Conservation (phyloP, 2,329 filamentous ascomycete species). For the Boeremia lycopersici region DNA sequence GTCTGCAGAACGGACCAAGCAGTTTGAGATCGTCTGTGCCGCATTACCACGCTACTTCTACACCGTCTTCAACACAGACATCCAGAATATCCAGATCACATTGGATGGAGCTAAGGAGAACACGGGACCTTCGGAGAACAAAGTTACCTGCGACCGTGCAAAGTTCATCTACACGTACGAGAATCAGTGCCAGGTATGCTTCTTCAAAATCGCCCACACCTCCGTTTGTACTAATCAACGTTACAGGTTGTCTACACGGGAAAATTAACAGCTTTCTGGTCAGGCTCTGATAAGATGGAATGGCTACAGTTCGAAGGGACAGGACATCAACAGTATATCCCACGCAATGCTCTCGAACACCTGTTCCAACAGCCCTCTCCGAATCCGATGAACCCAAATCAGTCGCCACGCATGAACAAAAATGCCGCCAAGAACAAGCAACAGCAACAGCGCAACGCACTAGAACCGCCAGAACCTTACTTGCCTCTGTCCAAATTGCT, state of each 20-base stretch:
- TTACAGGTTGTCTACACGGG: conserved; percentile 76
- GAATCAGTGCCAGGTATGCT: conserved; percentile 77
- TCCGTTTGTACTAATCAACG: conserved; percentile 23
- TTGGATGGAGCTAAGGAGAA: conserved; percentile 71
- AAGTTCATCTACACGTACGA: conserved; percentile 90
- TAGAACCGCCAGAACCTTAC: conserved; percentile 45
- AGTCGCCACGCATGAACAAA: conserved; percentile 60
- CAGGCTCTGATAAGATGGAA: conserved; percentile 78
- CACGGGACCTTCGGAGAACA: conserved; percentile 67
- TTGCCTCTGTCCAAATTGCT: conserved; percentile 54
- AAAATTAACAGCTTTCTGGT: conserved; percentile 77
- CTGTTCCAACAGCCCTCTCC: conserved; percentile 55
- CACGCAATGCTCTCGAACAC: conserved; percentile 64
- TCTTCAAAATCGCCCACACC: no score
- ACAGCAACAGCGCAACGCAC: conserved; percentile 40
- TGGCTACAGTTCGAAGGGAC: conserved; percentile 80
- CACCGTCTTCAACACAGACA: conserved; percentile 82
- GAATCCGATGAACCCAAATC: conserved; percentile 56
- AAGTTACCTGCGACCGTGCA: conserved; percentile 76
- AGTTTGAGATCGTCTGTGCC: conserved; percentile 83
- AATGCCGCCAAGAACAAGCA: conserved; percentile 60
- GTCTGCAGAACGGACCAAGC: conserved; percentile 69
- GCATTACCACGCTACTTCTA: conserved; percentile 88
- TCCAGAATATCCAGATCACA: conserved; percentile 83
- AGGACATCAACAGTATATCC: conserved; percentile 82